phyloP scores from a whole-genome alignment of 2,329 filamentous ascomycete genomes.

The Colletotrichum liriopes region DNA sequence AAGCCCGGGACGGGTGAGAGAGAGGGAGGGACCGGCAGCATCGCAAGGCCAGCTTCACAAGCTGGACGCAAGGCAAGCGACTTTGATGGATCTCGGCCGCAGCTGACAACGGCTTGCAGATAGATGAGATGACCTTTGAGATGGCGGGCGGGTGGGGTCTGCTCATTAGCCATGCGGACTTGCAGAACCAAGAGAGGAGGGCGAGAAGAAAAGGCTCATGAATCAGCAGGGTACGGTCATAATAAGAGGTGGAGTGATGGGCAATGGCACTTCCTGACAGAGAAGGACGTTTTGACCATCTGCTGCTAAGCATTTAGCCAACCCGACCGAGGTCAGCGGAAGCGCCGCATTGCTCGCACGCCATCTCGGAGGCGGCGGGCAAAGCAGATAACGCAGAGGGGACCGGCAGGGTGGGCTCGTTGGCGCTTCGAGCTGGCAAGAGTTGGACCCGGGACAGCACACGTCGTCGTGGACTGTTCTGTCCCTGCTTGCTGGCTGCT shows the following conservation, averaged over 20 bases:
- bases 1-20: background rate
- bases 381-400: background rate
- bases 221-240: background rate
- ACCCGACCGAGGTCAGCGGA: background rate
- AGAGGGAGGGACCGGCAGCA: background rate
- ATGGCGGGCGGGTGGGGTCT: background rate
- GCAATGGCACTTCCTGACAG: slow-evolving; percentile 25
- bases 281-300: background rate
- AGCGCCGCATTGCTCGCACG: background rate
- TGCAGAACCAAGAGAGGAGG: background rate
- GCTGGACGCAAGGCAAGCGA: background rate
- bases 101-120: background rate
- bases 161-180: slow-evolving; percentile 10
- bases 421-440: slow-evolving; percentile 26
- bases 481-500: background rate
- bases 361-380: background rate
- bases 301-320: background rate
- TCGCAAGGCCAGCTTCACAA: background rate
- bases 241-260: slow-evolving; percentile 13
- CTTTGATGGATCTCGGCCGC: background rate
- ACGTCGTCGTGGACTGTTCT: background rate
- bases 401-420: background rate
- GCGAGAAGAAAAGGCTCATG: background rate
- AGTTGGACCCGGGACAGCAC: background rate
- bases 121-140: background rate